A percentile compares a stretch with the other conserved stretches of the same genome.
phyloP scores from a whole-genome alignment of 2,329 filamentous ascomycete genomes.

The Colletotrichum musicola region DNA sequence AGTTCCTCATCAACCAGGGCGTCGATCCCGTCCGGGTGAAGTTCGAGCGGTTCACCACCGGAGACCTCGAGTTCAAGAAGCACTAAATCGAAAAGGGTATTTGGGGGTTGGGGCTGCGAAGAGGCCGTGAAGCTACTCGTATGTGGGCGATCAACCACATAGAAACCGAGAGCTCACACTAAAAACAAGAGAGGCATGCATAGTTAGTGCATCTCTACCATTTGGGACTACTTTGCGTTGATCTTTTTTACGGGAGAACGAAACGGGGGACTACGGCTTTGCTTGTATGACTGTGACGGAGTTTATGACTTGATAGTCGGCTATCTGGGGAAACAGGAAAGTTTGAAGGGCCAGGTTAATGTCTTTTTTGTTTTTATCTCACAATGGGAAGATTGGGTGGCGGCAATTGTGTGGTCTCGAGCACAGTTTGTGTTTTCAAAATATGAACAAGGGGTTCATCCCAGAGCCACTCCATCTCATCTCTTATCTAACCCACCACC shows the following conservation, averaged over 20 bases:
- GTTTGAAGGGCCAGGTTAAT: neutral
- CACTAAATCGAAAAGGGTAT: neutral
- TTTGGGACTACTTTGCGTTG: neutral
- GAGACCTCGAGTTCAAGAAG: slow-evolving; percentile 52
- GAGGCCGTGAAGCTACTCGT: neutral
- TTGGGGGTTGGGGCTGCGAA: no score
- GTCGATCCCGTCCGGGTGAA: slow-evolving; percentile 55
- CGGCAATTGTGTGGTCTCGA: neutral
- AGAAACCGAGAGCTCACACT: no score
- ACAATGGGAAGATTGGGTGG: neutral
- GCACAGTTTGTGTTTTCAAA: neutral
- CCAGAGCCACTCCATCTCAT: no score
- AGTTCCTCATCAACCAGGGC: slow-evolving; percentile 56
- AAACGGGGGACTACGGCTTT: neutral
- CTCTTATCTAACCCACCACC: no score
- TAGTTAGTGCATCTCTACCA: no score
- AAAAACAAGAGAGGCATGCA: no score
- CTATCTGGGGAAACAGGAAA: neutral
- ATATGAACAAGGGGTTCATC: no score
- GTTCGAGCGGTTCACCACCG: slow-evolving; percentile 61
- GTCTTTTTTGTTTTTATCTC: neutral
- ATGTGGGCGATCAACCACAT: no score
- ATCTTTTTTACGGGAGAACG: neutral
- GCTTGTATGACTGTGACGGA: slow-evolving; percentile 12
- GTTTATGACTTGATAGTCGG: slow-evolving; percentile 14